A percentile compares a stretch with the other conserved stretches of the same genome.
Conservation (phyloP, 2,329 filamentous ascomycete species). For the Akanthomyces muscarius region DNA sequence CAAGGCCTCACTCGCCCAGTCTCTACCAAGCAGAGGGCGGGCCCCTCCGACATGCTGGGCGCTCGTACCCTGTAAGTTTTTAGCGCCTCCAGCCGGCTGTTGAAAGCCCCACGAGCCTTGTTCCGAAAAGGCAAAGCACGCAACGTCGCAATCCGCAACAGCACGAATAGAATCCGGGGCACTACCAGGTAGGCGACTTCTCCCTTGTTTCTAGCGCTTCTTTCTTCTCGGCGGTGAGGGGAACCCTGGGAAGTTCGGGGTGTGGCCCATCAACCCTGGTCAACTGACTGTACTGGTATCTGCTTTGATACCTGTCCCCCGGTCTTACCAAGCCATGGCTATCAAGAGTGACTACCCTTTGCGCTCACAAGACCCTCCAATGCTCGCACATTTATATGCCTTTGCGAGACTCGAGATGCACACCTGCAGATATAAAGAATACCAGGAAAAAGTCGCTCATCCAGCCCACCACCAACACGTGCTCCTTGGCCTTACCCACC, state of each 20-base stretch:
- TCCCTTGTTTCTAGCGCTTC: neutral
- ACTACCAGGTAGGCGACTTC: neutral
- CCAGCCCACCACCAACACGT: neutral
- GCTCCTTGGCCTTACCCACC: neutral
- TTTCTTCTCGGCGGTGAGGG: neutral
- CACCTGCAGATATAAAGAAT: neutral
- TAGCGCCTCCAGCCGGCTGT: neutral
- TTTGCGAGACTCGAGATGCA: neutral
- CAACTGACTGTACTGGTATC: neutral
- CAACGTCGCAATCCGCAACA: neutral
- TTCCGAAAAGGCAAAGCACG: neutral
- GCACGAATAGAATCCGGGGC: conserved; percentile 10
- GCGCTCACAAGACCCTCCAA: neutral
- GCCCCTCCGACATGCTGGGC: too few species aligned
- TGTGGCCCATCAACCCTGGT: neutral
- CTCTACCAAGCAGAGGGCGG: neutral
- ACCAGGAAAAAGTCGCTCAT: neutral
- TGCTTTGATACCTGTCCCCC: neutral
- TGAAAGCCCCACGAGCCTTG: conserved; percentile 1
- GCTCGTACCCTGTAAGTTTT: neutral
- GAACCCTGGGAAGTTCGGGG: neutral
- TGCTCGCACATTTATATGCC: neutral
- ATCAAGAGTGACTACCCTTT: neutral
- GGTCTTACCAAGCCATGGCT: neutral
- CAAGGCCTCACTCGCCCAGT: neutral